Conservation (phyloP, 116 monocot genomes). For the Thalassia testudinum region DNA sequence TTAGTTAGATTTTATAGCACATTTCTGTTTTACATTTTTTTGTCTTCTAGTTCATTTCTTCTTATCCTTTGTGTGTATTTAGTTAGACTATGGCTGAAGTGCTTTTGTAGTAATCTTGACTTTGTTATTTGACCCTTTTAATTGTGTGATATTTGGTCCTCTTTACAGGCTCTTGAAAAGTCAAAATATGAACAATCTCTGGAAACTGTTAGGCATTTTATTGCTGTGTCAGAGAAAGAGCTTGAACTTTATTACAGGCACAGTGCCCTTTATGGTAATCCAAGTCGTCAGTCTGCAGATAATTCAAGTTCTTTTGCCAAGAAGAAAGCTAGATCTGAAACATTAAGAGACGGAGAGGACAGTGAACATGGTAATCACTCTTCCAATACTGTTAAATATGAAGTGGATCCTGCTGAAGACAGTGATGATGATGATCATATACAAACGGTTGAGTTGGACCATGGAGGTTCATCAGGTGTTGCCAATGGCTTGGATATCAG, state of each 20-base stretch:
- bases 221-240: constrained; percentile 77
- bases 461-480: no score
- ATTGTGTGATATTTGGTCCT: no score
- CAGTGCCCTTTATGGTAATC: constrained; percentile 65
- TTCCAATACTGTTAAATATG: no score
- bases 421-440: no score
- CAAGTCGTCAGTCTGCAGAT: constrained; percentile 15
- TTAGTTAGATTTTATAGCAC: background rate
- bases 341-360: background rate
- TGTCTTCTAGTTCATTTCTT: background rate
- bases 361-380: background rate
- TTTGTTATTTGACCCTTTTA: no score
- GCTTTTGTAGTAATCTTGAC: no score
- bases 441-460: no score
- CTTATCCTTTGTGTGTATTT: background rate
- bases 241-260: constrained; percentile 73
- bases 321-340: background rate
- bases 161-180: constrained; percentile 93
- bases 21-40: no score
- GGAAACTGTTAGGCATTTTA: constrained; percentile 76
- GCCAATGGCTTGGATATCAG: no score
- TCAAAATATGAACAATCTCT: constrained; percentile 92
- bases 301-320: constrained; percentile 20
- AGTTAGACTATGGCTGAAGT: no score
- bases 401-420: no score